Base-by-base conservation (phyloP, 305 asterid species). In the Euphrasia arctica region DNA sequence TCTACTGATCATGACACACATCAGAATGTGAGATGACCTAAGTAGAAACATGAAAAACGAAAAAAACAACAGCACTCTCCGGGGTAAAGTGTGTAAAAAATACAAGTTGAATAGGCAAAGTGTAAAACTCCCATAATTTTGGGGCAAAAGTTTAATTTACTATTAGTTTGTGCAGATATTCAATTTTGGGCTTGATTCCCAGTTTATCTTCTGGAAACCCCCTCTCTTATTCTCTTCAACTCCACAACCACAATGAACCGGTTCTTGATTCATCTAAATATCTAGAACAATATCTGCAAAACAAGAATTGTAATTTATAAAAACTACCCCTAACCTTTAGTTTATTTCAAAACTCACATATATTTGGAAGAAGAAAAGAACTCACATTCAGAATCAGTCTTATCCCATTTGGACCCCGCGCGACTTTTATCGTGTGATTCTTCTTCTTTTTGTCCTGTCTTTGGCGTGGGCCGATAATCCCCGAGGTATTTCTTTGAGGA, bases 341-440 rank as follows among this genome's bases (percentile, higher is more conserved):
- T 22, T 1, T 18, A 7, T 52, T 52, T 18, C 12, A 15, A 18
- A 8, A 22, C 22, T 9, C 0, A n/a, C 7, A 7, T 41, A 11
- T 27, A 29, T 25, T 25, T 3, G 60, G 18, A 41, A 55, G 39
- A 39, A 13, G 56, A 3, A 29, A 15, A 34, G 29, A 10, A 7
- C 96, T 81, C 64, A 91, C 98, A 91, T 31, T 91, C 95, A 31
- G 95, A 85, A 77, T 91, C 95, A 2, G 91, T 86, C 72, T 85
- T 91, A 66, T 77, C 91, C 96, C 96, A 91, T 80, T 83, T 89
- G 13, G 87, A 80, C 9, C 80, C 82, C 36, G 76, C 82, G 0
- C 49, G 52, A 18, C 42, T 63, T 18, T 72, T 56, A 28, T 75
- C 70, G 8, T 50, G 64, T 3, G 65, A 63, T 61, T 80, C 75